Base-by-base conservation (phyloP, 176 grass and related monocot genomes). In the Neostapfia colusana region DNA sequence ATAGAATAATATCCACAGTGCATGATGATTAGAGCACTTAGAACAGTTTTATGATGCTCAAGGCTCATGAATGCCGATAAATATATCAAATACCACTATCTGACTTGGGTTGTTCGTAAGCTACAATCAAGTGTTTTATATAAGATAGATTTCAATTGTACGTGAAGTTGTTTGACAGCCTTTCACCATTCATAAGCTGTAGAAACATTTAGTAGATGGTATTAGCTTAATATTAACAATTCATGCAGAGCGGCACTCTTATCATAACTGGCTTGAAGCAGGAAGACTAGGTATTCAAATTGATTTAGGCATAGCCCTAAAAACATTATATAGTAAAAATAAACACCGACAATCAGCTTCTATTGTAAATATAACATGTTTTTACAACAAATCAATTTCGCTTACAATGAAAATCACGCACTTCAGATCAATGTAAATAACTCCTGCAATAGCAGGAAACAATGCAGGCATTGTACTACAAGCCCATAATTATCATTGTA, bases 281-380 rank as follows among this genome's bases (percentile, higher is more conserved):
- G 16, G 0, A 79, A 14, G 13, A 13, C 37, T 6, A 25, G 18
- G 2, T 5, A 76, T 28, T 26, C 28, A 15, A 55, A 27, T 63
- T 6, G 3, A 55, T 26, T 53, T 54, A n/a, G 3, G 20, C 21
- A 56, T 56, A 56, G 53, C 53, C n/a, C n/a, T 6, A 25, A 54
- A 37, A 25, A 36, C 18, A 43, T 3, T 4, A 44, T 26, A 28
- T 37, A 16, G 6, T 23, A 3, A 3, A 74, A 70, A 38, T 4
- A 43, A 69, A 41, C 24, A 80, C 7, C 8, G 37, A 0, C 44
- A 78, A 65, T 75, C 48, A 67, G 25, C 49, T 82, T 40, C 41
- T 65, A 75, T 41, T 40, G 36, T 12, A 67, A 49, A 28, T 13
- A 1, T 6, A 14, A 17, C 36, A 61, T 36, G 42, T 62, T 80